Conservation (phyloP, 306 rosid species). For the Prinsepia uniflora region DNA sequence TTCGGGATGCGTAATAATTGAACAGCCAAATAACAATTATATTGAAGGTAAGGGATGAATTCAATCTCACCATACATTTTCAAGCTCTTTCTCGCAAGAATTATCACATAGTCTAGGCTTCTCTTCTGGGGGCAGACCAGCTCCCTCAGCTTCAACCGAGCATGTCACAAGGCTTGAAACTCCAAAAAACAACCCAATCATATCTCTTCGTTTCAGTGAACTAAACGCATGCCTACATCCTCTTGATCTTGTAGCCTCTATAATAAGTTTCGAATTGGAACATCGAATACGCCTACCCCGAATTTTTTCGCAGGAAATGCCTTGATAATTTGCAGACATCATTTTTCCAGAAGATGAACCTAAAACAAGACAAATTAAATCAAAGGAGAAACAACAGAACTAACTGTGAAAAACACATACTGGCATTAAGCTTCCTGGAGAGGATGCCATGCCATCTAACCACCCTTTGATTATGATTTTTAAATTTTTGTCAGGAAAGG, state of each 20-base stretch:
- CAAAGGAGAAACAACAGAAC: not conserved
- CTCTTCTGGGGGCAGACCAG: conserved; percentile 91
- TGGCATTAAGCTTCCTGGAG: not conserved
- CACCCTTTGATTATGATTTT: no score
- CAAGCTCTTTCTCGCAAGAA: conserved; percentile 83
- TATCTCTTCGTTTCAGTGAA: conserved; percentile 52
- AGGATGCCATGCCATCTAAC: not conserved
- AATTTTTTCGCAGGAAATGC: conserved; percentile 35
- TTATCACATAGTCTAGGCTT: conserved; percentile 76
- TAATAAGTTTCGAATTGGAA: conserved; percentile 29
- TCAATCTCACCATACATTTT: conserved; percentile 98
- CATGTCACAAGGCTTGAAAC: conserved; percentile 44
- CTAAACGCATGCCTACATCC: conserved; percentile 30
- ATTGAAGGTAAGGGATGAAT: conserved; percentile 27
- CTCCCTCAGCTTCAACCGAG: conserved; percentile 55
- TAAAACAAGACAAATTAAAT: conserved; percentile 11
- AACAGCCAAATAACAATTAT: not conserved
- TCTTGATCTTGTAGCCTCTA: conserved; percentile 28
- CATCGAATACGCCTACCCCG: conserved; percentile 23
- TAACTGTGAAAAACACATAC: not conserved
- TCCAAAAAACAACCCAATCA: conserved; percentile 64
- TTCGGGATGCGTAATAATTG: not conserved
- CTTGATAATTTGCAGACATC: conserved; percentile 26
- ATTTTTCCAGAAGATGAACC: conserved; percentile 43
- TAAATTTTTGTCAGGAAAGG: no score